These are phyloP conservation scores for Acrodontium crateriforme DNA, from an alignment of 2,329 filamentous ascomycete genomes.

Conservation along the genomic window DNA sequence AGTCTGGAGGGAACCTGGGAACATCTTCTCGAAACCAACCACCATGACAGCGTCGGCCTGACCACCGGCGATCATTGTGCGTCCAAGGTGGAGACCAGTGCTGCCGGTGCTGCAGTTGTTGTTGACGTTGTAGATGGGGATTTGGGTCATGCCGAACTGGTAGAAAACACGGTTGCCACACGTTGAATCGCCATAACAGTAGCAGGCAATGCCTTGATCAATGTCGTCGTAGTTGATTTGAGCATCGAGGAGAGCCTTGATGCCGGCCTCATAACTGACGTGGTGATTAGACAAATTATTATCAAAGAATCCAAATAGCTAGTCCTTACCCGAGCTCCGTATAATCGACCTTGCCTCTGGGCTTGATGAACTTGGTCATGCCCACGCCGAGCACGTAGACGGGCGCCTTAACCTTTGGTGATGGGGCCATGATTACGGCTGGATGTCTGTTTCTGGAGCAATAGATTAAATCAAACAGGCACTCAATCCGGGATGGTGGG, in stretches of 20 bases:
- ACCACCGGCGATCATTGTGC: conserved; percentile 65
- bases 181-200: conserved; percentile 91
- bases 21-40: conserved; percentile 98
- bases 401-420: conserved; percentile 32
- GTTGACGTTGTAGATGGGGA: conserved; percentile 96
- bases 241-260: conserved; percentile 71
- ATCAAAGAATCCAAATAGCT: too few species aligned
- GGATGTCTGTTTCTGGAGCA: too few species aligned
- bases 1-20: conserved; percentile 67
- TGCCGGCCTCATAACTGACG: conserved; percentile 79
- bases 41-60: conserved; percentile 60
- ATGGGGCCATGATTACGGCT: conserved; percentile 7
- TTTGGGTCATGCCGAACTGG: conserved; percentile 94
- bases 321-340: conserved; percentile 87
- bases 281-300: too few species aligned
- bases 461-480: too few species aligned
- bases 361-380: conserved; percentile 99
- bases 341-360: conserved; percentile 85
- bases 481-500: too few species aligned
- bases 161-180: conserved; percentile 88
- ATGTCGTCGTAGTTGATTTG: conserved; percentile 95
- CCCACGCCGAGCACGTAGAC: conserved; percentile 91
- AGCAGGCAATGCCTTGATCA: conserved; percentile 90
- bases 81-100: conserved; percentile 72
- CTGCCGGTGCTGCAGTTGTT: conserved; percentile 96